A percentile compares a stretch with the other conserved stretches of the same genome.
phyloP scores from a whole-genome alignment of 2,329 filamentous ascomycete species.

The Aspergillus sp. region DNA sequence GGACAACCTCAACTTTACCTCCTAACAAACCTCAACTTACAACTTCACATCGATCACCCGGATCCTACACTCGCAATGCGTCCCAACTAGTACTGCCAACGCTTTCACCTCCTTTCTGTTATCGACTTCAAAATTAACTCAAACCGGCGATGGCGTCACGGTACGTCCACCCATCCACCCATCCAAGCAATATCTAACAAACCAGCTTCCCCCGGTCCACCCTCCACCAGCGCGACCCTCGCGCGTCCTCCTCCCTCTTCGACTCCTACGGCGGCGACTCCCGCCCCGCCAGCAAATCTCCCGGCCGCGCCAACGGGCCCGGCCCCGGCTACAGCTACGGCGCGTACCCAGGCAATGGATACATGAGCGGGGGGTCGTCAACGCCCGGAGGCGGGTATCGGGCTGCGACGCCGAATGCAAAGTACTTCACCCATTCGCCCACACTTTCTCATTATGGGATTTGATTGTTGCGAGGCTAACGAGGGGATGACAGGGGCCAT shows the following conservation, averaged over 20 bases:
- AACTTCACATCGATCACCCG: no score
- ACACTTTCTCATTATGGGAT: no score
- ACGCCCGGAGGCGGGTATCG: slow-evolving; percentile 39
- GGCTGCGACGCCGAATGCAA: slow-evolving; percentile 68
- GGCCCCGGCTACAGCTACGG: slow-evolving; percentile 43
- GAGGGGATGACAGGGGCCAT: slow-evolving; percentile 62
- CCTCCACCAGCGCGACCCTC: slow-evolving; percentile 68
- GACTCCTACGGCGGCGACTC: slow-evolving; percentile 65
- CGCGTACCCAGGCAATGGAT: slow-evolving; percentile 26
- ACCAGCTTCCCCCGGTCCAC: slow-evolving; percentile 65
- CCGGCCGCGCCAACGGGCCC: slow-evolving; percentile 44
- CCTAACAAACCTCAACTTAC: no score
- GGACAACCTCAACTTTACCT: no score
- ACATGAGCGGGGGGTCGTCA: slow-evolving; percentile 24
- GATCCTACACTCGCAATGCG: neutral
- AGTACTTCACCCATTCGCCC: slow-evolving; percentile 37
- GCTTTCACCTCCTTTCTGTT: neutral
- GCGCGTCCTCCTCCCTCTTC: slow-evolving; percentile 68
- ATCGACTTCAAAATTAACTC: slow-evolving; percentile 1
- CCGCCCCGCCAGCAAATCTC: slow-evolving; percentile 38
- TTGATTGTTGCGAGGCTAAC: no score
- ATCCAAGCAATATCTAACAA: neutral
- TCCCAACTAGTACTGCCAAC: neutral
- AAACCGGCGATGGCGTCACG: slow-evolving; percentile 33
- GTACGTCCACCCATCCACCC: slow-evolving; percentile 17